Conservation (phyloP, 2,329 filamentous ascomycete species). For the Microthyrium microscopicum region DNA sequence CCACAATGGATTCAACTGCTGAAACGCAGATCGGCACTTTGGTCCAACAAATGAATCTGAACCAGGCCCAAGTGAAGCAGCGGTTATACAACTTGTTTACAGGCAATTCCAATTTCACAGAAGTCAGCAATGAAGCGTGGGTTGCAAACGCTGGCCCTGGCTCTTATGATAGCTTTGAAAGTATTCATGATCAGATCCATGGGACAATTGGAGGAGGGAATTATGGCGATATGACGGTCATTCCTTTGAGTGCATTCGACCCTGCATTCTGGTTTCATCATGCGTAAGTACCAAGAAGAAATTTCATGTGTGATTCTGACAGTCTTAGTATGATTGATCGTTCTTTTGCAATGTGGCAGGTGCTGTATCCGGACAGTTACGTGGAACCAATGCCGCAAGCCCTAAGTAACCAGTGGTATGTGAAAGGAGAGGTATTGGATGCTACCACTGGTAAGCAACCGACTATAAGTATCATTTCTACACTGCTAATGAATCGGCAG, state of each 20-base stretch:
- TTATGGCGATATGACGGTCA: constrained; percentile 16
- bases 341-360: constrained; percentile 61
- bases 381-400: constrained; percentile 37
- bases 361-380: constrained; percentile 51
- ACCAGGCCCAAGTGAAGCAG: constrained; percentile 16
- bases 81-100: constrained; percentile 53
- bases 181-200: constrained; percentile 31
- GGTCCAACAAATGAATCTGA: constrained; percentile 34
- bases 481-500: constrained; percentile 12
- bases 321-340: constrained; percentile 49
- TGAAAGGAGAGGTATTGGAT: constrained; percentile 37
- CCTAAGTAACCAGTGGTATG: constrained; percentile 44
- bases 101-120: constrained; percentile 48
- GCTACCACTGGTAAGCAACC: constrained; percentile 29
- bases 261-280: constrained; percentile 69
- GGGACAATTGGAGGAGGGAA: constrained; percentile 32
- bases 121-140: constrained; percentile 55
- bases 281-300: constrained; percentile 16
- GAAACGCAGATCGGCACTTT: constrained; percentile 42
- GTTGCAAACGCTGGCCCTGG: constrained; percentile 22
- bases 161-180: constrained; percentile 41
- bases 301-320: not conserved
- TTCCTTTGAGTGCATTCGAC: constrained; percentile 59
- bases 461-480: not conserved
- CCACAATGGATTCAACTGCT: constrained; percentile 24